These are phyloP conservation scores for Echium plantagineum DNA, from an alignment of 257 asterid species.

Conservation along the genomic window DNA sequence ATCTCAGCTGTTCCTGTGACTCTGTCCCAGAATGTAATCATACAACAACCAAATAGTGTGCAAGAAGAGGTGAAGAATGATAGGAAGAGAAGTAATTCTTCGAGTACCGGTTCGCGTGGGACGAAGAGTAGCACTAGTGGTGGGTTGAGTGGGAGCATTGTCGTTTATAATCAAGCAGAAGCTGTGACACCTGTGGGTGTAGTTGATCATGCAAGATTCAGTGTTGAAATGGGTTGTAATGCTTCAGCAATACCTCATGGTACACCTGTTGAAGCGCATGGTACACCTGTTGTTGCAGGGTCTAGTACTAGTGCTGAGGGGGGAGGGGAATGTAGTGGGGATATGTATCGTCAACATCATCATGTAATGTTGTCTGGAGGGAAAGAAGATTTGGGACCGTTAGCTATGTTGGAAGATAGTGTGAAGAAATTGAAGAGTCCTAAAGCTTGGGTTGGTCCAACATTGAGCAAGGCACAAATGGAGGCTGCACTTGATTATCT, in stretches of 20 bases:
- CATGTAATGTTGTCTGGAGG: conserved; percentile 81
- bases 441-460: conserved; percentile 46
- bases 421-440: conserved; percentile 89
- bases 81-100: neutral
- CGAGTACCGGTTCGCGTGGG: neutral
- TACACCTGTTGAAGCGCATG: conserved; percentile 21
- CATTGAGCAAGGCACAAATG: conserved; percentile 52
- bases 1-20: conserved; percentile 42
- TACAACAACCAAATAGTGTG: neutral
- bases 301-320: conserved; percentile 19
- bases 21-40: neutral
- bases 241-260: conserved; percentile 13
- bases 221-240: conserved; percentile 23
- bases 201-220: conserved; percentile 66
- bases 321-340: neutral
- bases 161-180: neutral
- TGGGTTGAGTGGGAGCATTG: neutral
- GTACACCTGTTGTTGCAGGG: conserved; percentile 28
- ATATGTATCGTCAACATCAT: conserved; percentile 23
- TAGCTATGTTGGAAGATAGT: conserved; percentile 81
- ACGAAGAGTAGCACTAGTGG: neutral
- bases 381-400: conserved; percentile 80
- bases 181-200: conserved; percentile 21
- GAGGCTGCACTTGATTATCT: conserved; percentile 67
- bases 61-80: no score